Evolutionary conservation across 1,139 yeast genomes (phyloP), one percentile per base, ranked within the genome.

Genomic region (Meyerozyma smithsonii): DNA sequence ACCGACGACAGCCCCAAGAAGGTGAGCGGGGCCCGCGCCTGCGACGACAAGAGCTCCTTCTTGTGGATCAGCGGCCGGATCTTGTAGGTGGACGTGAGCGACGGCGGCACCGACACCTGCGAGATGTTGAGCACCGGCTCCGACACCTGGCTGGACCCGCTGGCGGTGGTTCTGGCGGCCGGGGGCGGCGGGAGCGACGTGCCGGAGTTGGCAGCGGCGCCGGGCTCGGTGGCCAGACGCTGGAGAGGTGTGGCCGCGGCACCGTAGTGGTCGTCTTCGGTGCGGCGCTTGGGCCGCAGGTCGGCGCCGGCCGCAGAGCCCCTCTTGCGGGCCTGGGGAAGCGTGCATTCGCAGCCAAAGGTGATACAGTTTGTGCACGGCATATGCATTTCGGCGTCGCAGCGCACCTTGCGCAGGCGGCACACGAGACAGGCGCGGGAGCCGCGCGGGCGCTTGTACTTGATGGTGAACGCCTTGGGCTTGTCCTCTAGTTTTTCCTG

Each of bases 331-430:
- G 72, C 72, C 40, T 79, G 85, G 1, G 88, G 88, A 37, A 81
- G 67, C 28, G 69, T 65, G 61, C 90, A 83, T 46, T 81, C 88
- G 56, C 87, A 80, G 2, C 86, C 85, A 61, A 83, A 83, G 1
- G 89, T 84, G 37, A 81, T 73, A 55, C 90, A 83, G 57, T 83
- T 83, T 23, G 89, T 81, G 55, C 90, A 83, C 3, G 90, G 90
- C 50, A 81, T 79, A 51, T 81, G 85, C 38, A 79, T 77, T 44
- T 72, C 77, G 4, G 79, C 79, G 48, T 77, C 81, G 54, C 83
- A 81, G 25, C 90, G 69, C 12, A 82, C 90, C 55, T 83, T 83
- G 33, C 90, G 62, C n/a, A 82, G 72, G 41, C 85, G 79, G 57
- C 90, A 83, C 11, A 72, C 72, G 11, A 70, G 66, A 49, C 81